A percentile compares a stretch with the other conserved stretches of the same genome.
Evolutionary conservation across 1,284 basidiomycete genomes (phyloP).

Genomic region (Apiotrichum laibachii): DNA sequence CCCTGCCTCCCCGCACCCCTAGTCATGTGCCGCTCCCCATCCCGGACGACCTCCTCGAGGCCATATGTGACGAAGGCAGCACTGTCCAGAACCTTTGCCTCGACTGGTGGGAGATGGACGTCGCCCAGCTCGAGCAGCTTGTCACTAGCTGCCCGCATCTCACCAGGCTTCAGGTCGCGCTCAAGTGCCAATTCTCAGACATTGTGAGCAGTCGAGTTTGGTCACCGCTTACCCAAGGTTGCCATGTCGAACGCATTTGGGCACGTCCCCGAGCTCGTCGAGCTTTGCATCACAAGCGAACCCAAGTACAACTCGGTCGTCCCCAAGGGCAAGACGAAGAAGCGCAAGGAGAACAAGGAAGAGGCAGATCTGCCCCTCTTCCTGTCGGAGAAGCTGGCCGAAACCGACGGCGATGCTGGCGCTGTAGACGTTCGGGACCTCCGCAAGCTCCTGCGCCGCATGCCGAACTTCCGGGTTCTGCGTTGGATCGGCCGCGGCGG

Average conservation of each 20-base stretch:
- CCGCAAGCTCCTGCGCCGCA: constrained; percentile 29
- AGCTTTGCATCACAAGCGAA: constrained; percentile 21
- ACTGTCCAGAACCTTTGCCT: constrained; percentile 24
- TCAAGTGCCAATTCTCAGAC: constrained; percentile 21
- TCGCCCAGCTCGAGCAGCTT: constrained; percentile 19
- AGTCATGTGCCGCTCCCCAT: constrained; percentile 13
- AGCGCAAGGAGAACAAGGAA: constrained; percentile 10
- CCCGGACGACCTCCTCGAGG: constrained; percentile 17
- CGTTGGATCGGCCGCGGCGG: constrained; percentile 32
- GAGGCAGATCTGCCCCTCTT: constrained; percentile 6
- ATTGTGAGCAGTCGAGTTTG: constrained; percentile 15
- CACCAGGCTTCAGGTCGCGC: constrained; percentile 18
- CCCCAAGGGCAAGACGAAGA: constrained; percentile 10
- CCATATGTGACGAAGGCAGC: constrained; percentile 19
- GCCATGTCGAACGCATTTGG: constrained; percentile 24
- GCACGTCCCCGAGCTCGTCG: constrained; percentile 18
- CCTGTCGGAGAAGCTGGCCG: constrained; percentile 15
- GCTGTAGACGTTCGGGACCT: constrained; percentile 32
- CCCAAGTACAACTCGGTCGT: constrained; percentile 13
- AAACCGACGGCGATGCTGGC: constrained; percentile 21
- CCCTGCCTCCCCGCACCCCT: constrained; percentile 14
- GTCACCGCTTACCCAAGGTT: constrained; percentile 12
- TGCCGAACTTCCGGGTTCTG: constrained; percentile 26
- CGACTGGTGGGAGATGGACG: constrained; percentile 33
- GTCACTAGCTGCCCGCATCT: constrained; percentile 17